Conservation (phyloP, 306 rosid genomes). For the Abrus precatorius region DNA sequence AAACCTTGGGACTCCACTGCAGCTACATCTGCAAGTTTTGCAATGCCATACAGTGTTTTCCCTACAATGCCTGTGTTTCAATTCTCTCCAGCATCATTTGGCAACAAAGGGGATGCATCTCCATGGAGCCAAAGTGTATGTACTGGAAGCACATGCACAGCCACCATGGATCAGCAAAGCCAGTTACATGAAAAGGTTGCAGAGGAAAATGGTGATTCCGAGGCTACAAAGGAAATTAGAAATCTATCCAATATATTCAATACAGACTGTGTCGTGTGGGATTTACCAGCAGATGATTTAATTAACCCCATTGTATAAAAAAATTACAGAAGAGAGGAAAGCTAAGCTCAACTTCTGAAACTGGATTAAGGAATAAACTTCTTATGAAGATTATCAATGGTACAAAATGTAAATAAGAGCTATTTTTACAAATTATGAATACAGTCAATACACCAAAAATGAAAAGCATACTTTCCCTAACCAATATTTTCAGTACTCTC, state of each 20-base stretch:
- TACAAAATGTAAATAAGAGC: slow-evolving; percentile 75
- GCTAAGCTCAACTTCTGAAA: slow-evolving; percentile 49
- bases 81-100: slow-evolving; percentile 61
- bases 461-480: slow-evolving; percentile 51
- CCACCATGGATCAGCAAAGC: slow-evolving; percentile 70
- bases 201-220: slow-evolving; percentile 69
- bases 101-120: slow-evolving; percentile 74
- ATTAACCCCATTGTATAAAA: slow-evolving; percentile 73
- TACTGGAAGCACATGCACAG: slow-evolving; percentile 84
- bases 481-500: slow-evolving; percentile 51
- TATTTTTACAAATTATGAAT: slow-evolving; percentile 59
- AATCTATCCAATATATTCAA: slow-evolving; percentile 74
- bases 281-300: slow-evolving; percentile 84
- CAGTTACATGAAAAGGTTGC: slow-evolving; percentile 66
- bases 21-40: slow-evolving; percentile 56
- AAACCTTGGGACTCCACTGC: slow-evolving; percentile 74
- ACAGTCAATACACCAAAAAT: slow-evolving; percentile 40
- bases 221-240: slow-evolving; percentile 70
- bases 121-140: slow-evolving; percentile 90
- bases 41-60: slow-evolving; percentile 70
- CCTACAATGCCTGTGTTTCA: slow-evolving; percentile 69
- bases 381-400: slow-evolving; percentile 46
- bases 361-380: slow-evolving; percentile 57
- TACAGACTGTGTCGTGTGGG: slow-evolving; percentile 87
- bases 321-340: slow-evolving; percentile 43